phyloP scores from a whole-genome alignment of 1,139 yeast genomes.

The Pichia terricola region DNA sequence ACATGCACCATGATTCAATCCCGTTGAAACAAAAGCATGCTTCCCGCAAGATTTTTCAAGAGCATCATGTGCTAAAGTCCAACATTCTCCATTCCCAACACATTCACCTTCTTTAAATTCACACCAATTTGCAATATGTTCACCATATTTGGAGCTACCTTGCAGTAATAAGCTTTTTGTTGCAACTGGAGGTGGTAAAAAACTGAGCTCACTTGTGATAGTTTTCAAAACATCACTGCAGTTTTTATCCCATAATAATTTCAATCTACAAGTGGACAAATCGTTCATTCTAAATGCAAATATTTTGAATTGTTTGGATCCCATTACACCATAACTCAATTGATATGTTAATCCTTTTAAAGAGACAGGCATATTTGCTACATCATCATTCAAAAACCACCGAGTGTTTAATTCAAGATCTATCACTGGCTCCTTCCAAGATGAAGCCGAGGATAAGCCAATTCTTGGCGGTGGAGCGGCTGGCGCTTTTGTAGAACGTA shows the following conservation, averaged over 20 bases:
- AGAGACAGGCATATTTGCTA: constrained; percentile 28
- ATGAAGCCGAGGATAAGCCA: neutral
- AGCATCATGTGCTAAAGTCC: constrained; percentile 68
- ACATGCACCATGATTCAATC: constrained; percentile 50
- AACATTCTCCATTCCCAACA: constrained; percentile 69
- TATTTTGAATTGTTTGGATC: constrained; percentile 19
- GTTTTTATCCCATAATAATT: constrained; percentile 36
- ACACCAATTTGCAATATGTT: constrained; percentile 55
- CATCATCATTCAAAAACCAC: constrained; percentile 34
- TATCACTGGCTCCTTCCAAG: constrained; percentile 27
- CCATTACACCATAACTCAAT: constrained; percentile 25
- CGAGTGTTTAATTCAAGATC: constrained; percentile 36
- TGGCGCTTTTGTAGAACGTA: constrained; percentile 13
- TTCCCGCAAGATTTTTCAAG: constrained; percentile 51
- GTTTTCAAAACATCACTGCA: constrained; percentile 20
- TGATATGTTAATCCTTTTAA: constrained; percentile 32
- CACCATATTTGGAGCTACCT: constrained; percentile 38
- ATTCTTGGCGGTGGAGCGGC: constrained; percentile 14
- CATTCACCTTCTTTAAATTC: constrained; percentile 43
- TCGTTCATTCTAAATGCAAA: constrained; percentile 40
- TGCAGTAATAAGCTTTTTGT: constrained; percentile 31
- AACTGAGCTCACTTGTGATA: constrained; percentile 29
- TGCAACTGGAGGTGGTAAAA: constrained; percentile 42
- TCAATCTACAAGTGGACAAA: constrained; percentile 37
- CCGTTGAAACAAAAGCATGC: constrained; percentile 50